Conservation (phyloP, 1,284 basidiomycete genomes). For the Phlebopus sp. region DNA sequence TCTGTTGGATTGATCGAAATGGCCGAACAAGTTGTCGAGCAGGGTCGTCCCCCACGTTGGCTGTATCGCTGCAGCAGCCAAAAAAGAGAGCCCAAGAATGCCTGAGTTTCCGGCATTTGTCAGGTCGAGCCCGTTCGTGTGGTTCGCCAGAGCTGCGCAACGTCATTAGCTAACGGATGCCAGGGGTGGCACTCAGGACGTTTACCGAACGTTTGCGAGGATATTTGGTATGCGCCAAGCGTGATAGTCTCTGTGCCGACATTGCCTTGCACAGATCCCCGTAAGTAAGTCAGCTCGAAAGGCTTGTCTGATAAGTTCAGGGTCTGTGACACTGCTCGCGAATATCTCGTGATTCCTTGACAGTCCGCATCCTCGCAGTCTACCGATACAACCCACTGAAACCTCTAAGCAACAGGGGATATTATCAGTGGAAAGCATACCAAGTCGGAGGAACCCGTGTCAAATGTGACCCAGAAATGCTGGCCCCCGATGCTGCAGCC, state of each 20-base stretch:
- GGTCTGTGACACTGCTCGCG: conserved; percentile 27
- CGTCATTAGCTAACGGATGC: conserved; percentile 3
- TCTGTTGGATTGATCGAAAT: conserved; percentile 38
- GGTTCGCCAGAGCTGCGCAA: conserved; percentile 44
- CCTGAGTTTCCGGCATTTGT: conserved; percentile 51
- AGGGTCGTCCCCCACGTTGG: conserved; percentile 43
- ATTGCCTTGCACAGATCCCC: conserved; percentile 44
- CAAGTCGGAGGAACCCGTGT: conserved; percentile 33
- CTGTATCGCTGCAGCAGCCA: conserved; percentile 46
- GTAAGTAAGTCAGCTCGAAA: conserved; percentile 46
- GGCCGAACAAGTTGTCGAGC: conserved; percentile 48
- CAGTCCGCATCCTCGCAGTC: conserved; percentile 35
- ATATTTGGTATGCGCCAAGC: conserved; percentile 42
- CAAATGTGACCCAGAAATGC: conserved; percentile 35
- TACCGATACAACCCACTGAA: conserved; percentile 38
- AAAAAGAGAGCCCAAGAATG: conserved; percentile 54
- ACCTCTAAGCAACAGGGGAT: background rate
- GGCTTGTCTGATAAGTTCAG: conserved; percentile 30
- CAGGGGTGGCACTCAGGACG: background rate
- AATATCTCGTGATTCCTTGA: conserved; percentile 31
- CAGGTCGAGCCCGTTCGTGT: conserved; percentile 45
- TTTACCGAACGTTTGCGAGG: conserved; percentile 33
- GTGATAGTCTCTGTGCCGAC: conserved; percentile 44
- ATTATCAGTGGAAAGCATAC: conserved; percentile 12
- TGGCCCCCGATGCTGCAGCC: conserved; percentile 29